Evolutionary conservation across 805 yeast species (phyloP), one percentile per base, ranked within the genome.

Genomic region (Ogataea ganodermae): DNA sequence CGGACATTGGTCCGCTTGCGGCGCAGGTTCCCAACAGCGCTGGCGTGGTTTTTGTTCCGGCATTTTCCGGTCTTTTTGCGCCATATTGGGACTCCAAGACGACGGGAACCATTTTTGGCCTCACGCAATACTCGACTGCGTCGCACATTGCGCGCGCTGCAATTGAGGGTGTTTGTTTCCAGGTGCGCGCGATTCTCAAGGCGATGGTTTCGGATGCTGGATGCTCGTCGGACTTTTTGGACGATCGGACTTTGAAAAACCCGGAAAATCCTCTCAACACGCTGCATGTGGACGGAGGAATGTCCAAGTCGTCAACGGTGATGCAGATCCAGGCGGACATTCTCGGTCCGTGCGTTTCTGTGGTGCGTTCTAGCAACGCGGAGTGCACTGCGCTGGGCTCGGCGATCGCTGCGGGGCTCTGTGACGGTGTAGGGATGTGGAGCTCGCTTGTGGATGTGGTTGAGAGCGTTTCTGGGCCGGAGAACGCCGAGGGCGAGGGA

Each of bases 341-440:
- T 52, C 74, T 89, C 56, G 97, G 97, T 3, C 92, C 94, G 1
- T 81, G 90, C 68, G 87, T 84, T 31, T 81, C 83, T 22, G 92
- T 91, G 35, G 79, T 80, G 57, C 76, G 97, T 59, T 90, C 97
- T 1, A 78, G 81, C 26, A 86, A 84, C 65, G 73, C 89, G 28
- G 98, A 91, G 68, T 89, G 96, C 63, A 91, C 97, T 4, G 97
- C 97, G 0, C 76, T 91, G 52, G 98, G 98, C 23, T 96, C 96
- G 6, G 97, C 97, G 4, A 86, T 92, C 56, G 97, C 97, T 23
- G 96, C 98, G 2, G 96, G 97, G 10, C 71, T 90, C 59, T 71
- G 79, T 13, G 70, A 81, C 12, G 68, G 72, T 20, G 80, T 81
- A 17, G 77, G 87, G 36, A 66, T 89, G 39, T 91, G 97, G 96